Evolutionary conservation across 371 early-diverging fungal species (phyloP), one percentile per base, ranked within the genome.

Genomic region (Quaeritorhiza haematococci): DNA sequence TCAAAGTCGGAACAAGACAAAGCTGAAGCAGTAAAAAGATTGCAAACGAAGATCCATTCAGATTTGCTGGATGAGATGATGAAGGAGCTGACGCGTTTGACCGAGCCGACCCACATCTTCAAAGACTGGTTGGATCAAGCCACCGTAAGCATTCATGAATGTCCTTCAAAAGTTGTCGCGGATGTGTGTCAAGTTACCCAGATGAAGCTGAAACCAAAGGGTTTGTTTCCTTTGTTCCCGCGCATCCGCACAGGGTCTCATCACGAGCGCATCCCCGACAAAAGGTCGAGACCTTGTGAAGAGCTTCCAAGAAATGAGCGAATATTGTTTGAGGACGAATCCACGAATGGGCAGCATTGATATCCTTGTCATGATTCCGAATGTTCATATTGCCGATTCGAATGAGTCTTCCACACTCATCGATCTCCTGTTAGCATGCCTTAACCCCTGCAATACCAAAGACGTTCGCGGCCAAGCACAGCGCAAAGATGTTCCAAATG

Each of bases 101-200:
- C 84, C 5, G 81, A 89, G 57, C 86, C 89, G 0, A 73, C 77
- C 6, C 85, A 85, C 61, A 69, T 85, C 33, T 64, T 84, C 13
- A 86, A 83, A 53, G 89, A 88, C 48, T 86, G 83, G 70, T 53
- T 78, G 17, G 84, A 75, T 13, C 71, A 71, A 46, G 60, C 75
- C 3, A 55, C 69, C 53, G 82, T 81, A 72, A 61, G 55, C 34
- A 23, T 50, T 17, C 19, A 27, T 0, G 17, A 33, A 33, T 15
- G 30, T 41, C 3, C 13, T 2, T 33, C 8, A 0, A 19, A 28
- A 28, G n/a, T 24, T 21, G 23, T 21, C 17, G 2, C 42, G 41
- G 10, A 38, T n/a, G 10, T 13, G n/a, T n/a, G 38, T 38, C 38
- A n/a, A 38, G n/a, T n/a, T n/a, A n/a, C n/a, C n/a, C n/a, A n/a